A percentile compares a stretch with the other conserved stretches of the same genome.
These are phyloP conservation scores for Chaetomium tenue DNA, from an alignment of 495 filamentous ascomycete species.

Conservation along the genomic window DNA sequence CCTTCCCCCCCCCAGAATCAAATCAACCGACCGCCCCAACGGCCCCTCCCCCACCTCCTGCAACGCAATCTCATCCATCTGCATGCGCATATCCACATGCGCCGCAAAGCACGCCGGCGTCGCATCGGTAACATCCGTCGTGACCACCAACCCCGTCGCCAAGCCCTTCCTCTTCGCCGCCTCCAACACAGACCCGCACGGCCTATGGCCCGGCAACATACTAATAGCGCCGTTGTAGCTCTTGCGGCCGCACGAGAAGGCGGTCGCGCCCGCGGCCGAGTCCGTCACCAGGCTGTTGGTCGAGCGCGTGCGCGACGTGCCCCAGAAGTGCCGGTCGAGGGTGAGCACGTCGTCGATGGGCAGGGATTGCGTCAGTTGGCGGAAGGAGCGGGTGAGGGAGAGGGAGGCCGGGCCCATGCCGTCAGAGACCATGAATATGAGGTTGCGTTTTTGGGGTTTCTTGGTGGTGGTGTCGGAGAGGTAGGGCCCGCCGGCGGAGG, in stretches of 20 bases:
- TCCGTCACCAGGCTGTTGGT: constrained; percentile 82
- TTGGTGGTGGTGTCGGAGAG: constrained; percentile 48
- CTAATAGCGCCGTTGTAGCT: constrained; percentile 96
- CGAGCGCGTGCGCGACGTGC: constrained; percentile 82
- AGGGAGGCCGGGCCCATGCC: constrained; percentile 96
- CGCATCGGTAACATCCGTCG: constrained; percentile 91
- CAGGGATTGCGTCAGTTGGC: constrained; percentile 64
- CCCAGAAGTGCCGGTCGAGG: constrained; percentile 83
- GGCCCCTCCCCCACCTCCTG: constrained; percentile 83
- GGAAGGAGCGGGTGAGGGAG: constrained; percentile 76
- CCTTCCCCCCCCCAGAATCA: constrained; percentile 87
- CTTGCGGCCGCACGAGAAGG: constrained; percentile 88
- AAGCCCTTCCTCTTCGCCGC: constrained; percentile 90
- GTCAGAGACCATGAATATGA: constrained; percentile 98
- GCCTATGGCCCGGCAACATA: constrained; percentile 75
- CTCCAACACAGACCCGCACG: constrained; percentile 93
- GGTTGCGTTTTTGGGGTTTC: constrained; percentile 64
- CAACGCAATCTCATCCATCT: constrained; percentile 87
- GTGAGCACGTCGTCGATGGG: constrained; percentile 69
- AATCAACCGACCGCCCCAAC: constrained; percentile 79
- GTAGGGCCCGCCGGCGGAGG: constrained; percentile 67
- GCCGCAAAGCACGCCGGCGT: constrained; percentile 96
- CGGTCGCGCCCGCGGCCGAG: constrained; percentile 91
- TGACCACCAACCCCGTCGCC: constrained; percentile 90
- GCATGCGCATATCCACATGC: constrained; percentile 73